Evolutionary conservation across 1,139 yeast species (phyloP).

Genomic region (Williopsis jadinii): DNA sequence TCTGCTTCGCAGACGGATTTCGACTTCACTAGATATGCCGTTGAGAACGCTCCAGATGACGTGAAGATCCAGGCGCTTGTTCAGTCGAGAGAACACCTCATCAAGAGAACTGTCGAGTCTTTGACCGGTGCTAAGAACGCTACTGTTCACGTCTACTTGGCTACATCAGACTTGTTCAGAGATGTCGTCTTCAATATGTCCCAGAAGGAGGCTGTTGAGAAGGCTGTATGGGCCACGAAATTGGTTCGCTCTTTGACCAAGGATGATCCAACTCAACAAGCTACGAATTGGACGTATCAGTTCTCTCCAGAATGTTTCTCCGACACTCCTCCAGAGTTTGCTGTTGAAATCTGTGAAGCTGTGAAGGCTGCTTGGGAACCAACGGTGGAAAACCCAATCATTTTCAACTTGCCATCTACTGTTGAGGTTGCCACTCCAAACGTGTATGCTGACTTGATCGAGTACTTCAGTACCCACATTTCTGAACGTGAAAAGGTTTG

Average conservation of each 20-base stretch:
- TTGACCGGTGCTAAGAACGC: constrained; percentile 87
- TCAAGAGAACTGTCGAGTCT: constrained; percentile 83
- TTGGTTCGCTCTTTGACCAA: constrained; percentile 79
- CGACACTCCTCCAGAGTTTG: constrained; percentile 81
- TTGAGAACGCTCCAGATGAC: constrained; percentile 88
- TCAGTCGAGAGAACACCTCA: constrained; percentile 87
- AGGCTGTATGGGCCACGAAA: constrained; percentile 79
- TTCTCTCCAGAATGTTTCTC: constrained; percentile 95
- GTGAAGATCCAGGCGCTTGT: constrained; percentile 88
- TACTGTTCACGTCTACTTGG: constrained; percentile 84
- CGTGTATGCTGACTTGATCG: constrained; percentile 94
- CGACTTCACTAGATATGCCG: constrained; percentile 90
- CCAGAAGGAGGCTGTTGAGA: constrained; percentile 66
- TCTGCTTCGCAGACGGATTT: constrained; percentile 94
- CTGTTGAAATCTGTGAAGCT: constrained; percentile 87
- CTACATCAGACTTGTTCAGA: constrained; percentile 87
- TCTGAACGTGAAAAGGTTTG: constrained; percentile 80
- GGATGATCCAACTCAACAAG: constrained; percentile 69
- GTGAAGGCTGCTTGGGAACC: constrained; percentile 94
- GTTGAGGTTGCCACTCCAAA: constrained; percentile 94
- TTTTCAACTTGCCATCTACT: constrained; percentile 97
- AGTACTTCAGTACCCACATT: constrained; percentile 74
- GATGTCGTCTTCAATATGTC: constrained; percentile 86
- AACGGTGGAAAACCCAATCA: constrained; percentile 71
- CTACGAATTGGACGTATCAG: constrained; percentile 83